phyloP scores from a whole-genome alignment of 1,284 basidiomycete species.

The Anthracocystis walkeri region DNA sequence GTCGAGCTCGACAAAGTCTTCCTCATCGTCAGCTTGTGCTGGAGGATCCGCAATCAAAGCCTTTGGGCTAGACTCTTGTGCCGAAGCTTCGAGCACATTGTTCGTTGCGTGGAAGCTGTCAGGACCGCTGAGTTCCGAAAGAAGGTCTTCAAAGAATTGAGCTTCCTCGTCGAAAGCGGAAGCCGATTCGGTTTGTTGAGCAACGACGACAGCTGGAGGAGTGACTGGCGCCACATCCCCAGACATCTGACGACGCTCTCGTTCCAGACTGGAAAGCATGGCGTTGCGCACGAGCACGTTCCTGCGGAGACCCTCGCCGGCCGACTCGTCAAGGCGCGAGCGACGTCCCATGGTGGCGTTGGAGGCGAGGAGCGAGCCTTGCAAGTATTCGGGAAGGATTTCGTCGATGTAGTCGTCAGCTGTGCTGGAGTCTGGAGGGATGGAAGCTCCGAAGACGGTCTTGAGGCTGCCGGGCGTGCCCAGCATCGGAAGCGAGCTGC shows the following conservation, averaged over 20 bases:
- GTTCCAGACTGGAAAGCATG: conserved; percentile 53
- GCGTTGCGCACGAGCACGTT: conserved; percentile 52
- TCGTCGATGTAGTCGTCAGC: conserved; percentile 33
- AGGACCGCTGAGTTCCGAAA: conserved; percentile 36
- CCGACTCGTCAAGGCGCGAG: conserved; percentile 45
- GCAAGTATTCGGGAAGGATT: conserved; percentile 18
- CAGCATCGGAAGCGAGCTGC: conserved; percentile 7
- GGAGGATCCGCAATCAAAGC: background rate
- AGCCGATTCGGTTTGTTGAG: background rate
- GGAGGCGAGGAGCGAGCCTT: conserved; percentile 17
- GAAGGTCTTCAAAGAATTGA: conserved; percentile 51
- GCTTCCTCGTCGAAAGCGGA: conserved; percentile 28
- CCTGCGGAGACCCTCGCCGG: conserved; percentile 50
- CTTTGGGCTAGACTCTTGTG: no score
- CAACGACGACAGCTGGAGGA: background rate
- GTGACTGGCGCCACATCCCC: background rate
- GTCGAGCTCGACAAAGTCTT: conserved; percentile 42
- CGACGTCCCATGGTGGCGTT: conserved; percentile 25
- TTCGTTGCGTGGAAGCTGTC: conserved; percentile 7
- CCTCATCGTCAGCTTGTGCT: conserved; percentile 4
- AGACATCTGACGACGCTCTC: conserved; percentile 35
- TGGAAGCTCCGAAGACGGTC: conserved; percentile 17
- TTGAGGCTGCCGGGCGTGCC: conserved; percentile 37
- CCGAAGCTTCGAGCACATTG: background rate
- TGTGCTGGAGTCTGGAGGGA: background rate